Evolutionary conservation across 495 filamentous ascomycete genomes (phyloP), one percentile per base, ranked within the genome.

Genomic region (Talaromyces nanjingensis): DNA sequence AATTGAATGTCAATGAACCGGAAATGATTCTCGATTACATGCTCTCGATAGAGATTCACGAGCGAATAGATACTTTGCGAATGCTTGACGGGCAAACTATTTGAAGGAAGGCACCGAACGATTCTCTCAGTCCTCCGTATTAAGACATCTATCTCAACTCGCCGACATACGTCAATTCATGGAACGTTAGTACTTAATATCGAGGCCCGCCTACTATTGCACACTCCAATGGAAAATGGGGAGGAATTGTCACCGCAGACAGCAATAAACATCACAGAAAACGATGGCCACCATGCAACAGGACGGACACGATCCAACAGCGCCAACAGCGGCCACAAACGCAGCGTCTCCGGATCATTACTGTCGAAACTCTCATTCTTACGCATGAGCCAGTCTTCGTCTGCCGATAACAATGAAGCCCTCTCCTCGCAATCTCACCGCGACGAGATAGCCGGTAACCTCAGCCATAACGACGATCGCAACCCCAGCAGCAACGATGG

Each of bases 271-370:
- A 20, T 5, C 25, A 14, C 37, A 45, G 37, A 47, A 2, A 47
- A 60, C n/a, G 33, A 47, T 25, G 25, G 8, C 31, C 59, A n/a
- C 12, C 42, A 11, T 14, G 3, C 42, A 37, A 16, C 59, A 42
- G 39, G 70, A 65, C 74, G 77, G 58, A 49, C 71, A 59, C 77
- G 76, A 63, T 75, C 76, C 14, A 71, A 65, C 62, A 78, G 74
- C 69, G 71, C 73, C 69, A 76, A 67, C 70, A 76, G 74, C 66
- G 73, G 77, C 60, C 87, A 89, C 75, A 89, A 82, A 70, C 81
- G 87, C 70, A 89, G 77, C 68, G 69, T 86, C 31, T 90, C 89
- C 4, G 87, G 86, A 60, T 87, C 81, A 84, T 67, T 79, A 85
- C 67, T 77, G 20, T 79, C 72, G 25, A 73, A 70, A 60, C 72